Evolutionary conservation across 2,329 filamentous ascomycete species (phyloP).

Genomic region (Calonectria hongkongensis): DNA sequence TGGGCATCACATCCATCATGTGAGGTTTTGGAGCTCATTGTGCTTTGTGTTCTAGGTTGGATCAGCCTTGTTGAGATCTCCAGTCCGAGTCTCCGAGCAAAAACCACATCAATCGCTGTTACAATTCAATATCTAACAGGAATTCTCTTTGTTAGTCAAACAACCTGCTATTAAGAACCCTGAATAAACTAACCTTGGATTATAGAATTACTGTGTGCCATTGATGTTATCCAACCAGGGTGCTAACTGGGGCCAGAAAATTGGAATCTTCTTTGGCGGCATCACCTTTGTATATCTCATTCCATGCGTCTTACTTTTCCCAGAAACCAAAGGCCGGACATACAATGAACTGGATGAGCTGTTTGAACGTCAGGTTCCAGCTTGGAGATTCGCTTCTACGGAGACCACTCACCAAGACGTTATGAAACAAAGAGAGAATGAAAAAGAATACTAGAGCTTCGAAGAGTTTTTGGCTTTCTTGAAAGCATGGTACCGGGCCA

Average conservation of each 20-base stretch:
- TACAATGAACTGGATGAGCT: constrained; percentile 50
- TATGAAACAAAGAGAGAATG: background rate
- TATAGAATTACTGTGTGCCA: constrained; percentile 45
- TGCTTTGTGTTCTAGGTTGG: constrained; percentile 27
- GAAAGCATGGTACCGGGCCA: too few species aligned
- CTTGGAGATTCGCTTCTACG: constrained; percentile 43
- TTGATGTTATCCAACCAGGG: constrained; percentile 49
- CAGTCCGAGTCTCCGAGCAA: constrained; percentile 35
- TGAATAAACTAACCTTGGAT: background rate
- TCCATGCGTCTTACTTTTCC: constrained; percentile 39
- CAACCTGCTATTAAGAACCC: background rate
- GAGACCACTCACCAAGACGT: constrained; percentile 31
- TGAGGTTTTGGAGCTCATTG: background rate
- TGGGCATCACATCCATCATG: too few species aligned
- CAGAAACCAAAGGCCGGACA: constrained; percentile 50
- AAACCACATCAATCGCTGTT: constrained; percentile 35
- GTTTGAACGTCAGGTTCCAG: constrained; percentile 45
- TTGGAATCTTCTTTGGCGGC: constrained; percentile 44
- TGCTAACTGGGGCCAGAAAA: constrained; percentile 36
- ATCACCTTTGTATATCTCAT: constrained; percentile 43
- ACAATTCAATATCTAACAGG: constrained; percentile 36
- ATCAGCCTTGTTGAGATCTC: constrained; percentile 39
- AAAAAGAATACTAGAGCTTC: background rate
- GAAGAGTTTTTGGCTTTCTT: too few species aligned
- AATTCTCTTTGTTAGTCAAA: constrained; percentile 35